Evolutionary conservation across 2,329 filamentous ascomycete genomes (phyloP).

Genomic region (Fusarium sp.): DNA sequence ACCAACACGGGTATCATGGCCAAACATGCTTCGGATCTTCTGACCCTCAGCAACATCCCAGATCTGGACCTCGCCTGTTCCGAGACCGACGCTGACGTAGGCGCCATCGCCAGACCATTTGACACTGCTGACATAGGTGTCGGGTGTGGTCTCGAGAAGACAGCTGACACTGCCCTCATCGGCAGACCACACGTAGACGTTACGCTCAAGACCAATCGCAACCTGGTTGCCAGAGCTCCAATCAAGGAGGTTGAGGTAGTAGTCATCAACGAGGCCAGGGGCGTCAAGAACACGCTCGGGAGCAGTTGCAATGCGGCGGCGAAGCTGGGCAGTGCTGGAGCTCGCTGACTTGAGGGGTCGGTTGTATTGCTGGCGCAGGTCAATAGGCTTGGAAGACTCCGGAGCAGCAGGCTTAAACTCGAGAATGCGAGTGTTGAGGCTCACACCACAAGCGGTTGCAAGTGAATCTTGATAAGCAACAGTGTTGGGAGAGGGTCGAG

Average conservation of each 20-base stretch:
- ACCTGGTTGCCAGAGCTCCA: conserved; percentile 99
- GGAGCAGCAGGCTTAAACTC: conserved; percentile 99
- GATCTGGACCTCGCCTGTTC: conserved; percentile 97
- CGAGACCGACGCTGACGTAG: conserved; percentile 95
- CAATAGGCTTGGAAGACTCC: conserved; percentile 97
- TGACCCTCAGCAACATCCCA: conserved; percentile 96
- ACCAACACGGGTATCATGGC: conserved; percentile 94
- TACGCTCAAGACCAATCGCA: conserved; percentile 95
- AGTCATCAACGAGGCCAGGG: conserved; percentile 95
- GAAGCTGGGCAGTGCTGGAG: conserved; percentile 83
- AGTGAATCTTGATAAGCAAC: conserved; percentile 93
- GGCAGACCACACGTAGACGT: conserved; percentile 98
- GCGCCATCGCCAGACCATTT: conserved; percentile 99
- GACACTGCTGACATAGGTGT: conserved; percentile 97
- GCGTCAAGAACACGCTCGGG: conserved; percentile 97
- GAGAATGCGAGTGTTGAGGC: conserved; percentile 92
- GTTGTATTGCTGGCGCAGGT: conserved; percentile 98
- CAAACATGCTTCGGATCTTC: conserved; percentile 98
- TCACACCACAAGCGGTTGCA: conserved; percentile 91
- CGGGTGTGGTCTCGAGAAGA: conserved; percentile 86
- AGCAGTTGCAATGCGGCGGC: conserved; percentile 91
- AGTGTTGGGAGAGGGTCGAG: conserved; percentile 86
- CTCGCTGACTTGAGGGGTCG: conserved; percentile 86
- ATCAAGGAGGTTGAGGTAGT: conserved; percentile 98
- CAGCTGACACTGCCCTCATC: conserved; percentile 91